A percentile compares a stretch with the other conserved stretches of the same genome.
Conservation (phyloP, 345 rosid species). For the Aethionema arabicum region DNA sequence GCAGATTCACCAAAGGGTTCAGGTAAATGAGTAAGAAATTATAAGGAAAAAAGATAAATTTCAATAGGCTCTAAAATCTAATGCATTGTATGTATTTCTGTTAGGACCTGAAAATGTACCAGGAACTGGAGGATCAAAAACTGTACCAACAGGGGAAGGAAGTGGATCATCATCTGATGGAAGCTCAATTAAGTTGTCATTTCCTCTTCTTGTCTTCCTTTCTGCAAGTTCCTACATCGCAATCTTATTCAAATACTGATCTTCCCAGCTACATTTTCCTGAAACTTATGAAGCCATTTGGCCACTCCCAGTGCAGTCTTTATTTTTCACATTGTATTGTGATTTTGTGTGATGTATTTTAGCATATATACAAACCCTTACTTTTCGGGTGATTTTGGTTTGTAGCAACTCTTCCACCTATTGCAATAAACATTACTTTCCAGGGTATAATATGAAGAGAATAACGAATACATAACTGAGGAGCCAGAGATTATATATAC, state of each 20-base stretch:
- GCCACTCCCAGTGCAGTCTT: conserved; percentile 34
- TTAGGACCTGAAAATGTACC: conserved; percentile 28
- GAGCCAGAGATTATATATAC: neutral
- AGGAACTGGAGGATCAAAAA: conserved; percentile 63
- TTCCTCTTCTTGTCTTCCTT: conserved; percentile 51
- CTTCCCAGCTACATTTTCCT: conserved; percentile 5
- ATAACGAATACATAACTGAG: neutral
- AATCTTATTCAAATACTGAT: conserved; percentile 41
- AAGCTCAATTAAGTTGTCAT: conserved; percentile 54
- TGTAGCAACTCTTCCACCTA: conserved; percentile 45
- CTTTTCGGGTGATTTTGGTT: conserved; percentile 32
- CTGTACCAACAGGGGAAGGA: conserved; percentile 56
- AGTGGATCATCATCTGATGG: conserved; percentile 57
- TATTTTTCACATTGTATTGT: conserved; percentile 30
- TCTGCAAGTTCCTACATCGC: conserved; percentile 53
- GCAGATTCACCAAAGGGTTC: conserved; percentile 56
- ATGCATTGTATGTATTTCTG: conserved; percentile 8
- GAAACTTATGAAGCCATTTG: conserved; percentile 23
- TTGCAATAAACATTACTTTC: conserved; percentile 38
- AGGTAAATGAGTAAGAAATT: conserved; percentile 45
- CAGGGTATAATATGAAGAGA: conserved; percentile 1
- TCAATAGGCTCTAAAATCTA: conserved; percentile 1
- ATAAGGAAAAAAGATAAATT: neutral
- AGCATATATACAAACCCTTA: conserved; percentile 15
- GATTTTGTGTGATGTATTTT: conserved; percentile 28